Conservation (phyloP, 2,329 filamentous ascomycete genomes). For the Periconia macrospinosa region DNA sequence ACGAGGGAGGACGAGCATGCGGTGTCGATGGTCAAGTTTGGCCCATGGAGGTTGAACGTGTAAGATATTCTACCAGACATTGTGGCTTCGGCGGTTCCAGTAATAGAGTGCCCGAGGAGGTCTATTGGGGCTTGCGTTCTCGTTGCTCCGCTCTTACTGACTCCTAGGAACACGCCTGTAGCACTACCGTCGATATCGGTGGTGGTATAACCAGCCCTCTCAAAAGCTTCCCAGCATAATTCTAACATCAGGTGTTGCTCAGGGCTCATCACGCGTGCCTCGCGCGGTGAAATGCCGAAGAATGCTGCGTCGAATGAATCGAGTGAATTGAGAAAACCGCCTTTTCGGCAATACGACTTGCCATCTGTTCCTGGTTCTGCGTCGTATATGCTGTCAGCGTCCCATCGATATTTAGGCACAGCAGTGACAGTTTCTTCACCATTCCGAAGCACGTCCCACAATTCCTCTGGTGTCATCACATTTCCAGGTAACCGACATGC, state of each 20-base stretch:
- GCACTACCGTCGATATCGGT: slow-evolving; percentile 9
- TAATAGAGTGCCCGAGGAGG: not conserved
- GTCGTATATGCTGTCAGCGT: slow-evolving; percentile 39
- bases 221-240: slow-evolving; percentile 14
- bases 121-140: slow-evolving; percentile 15
- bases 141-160: slow-evolving; percentile 16
- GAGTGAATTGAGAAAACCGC: slow-evolving; percentile 34
- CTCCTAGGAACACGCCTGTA: slow-evolving; percentile 12
- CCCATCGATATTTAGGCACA: slow-evolving; percentile 32
- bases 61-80: slow-evolving; percentile 29
- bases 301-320: slow-evolving; percentile 1
- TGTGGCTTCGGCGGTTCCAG: slow-evolving; percentile 26
- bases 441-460: slow-evolving; percentile 33
- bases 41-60: slow-evolving; percentile 25
- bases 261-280: slow-evolving; percentile 14
- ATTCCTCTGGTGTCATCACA: not conserved
- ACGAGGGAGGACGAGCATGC: slow-evolving; percentile 23
- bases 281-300: too few species aligned
- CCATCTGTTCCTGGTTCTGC: slow-evolving; percentile 22
- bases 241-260: slow-evolving; percentile 25
- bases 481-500: too few species aligned
- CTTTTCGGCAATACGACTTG: slow-evolving; percentile 16
- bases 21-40: slow-evolving; percentile 19
- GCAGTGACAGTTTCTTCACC: slow-evolving; percentile 29
- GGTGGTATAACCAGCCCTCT: slow-evolving; percentile 27